A percentile compares a stretch with the other conserved stretches of the same genome.
Evolutionary conservation across 352 stramenopile species (phyloP).

Genomic region (Phytopythium sindhum): DNA sequence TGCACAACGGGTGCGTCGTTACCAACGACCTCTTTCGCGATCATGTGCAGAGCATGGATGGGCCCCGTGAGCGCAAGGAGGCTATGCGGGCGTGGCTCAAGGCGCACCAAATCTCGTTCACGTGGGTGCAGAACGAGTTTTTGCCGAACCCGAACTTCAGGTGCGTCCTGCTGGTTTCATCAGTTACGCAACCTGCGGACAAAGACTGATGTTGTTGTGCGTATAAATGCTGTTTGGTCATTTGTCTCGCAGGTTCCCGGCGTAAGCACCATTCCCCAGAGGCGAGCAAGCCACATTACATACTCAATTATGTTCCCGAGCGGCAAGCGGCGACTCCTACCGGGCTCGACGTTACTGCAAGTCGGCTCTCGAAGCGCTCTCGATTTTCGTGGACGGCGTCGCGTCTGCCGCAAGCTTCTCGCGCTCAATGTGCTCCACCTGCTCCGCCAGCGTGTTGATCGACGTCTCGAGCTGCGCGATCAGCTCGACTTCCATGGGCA

Average conservation of each 20-base stretch:
- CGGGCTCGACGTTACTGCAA: not conserved
- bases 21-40: slow-evolving; percentile 89
- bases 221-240: not conserved
- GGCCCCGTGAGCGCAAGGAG: slow-evolving; percentile 48
- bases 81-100: slow-evolving; percentile 66
- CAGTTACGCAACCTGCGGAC: not conserved
- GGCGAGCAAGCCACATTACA: not conserved
- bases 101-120: slow-evolving; percentile 83
- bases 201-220: not conserved
- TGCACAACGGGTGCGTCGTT: slow-evolving; percentile 73
- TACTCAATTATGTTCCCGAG: not conserved
- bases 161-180: slow-evolving; percentile 10
- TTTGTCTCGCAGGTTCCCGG: not conserved
- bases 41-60: slow-evolving; percentile 69
- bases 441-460: slow-evolving; percentile 38
- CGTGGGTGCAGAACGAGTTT: slow-evolving; percentile 86
- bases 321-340: not conserved
- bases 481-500: slow-evolving; percentile 36
- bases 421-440: slow-evolving; percentile 38
- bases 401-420: slow-evolving; percentile 15
- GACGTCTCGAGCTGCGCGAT: slow-evolving; percentile 44
- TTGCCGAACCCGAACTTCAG: slow-evolving; percentile 85
- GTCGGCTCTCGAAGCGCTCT: not conserved
- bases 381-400: not conserved
- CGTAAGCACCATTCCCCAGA: not conserved